phyloP scores from a whole-genome alignment of 495 filamentous ascomycete species.

The Penicillium pancosmium region DNA sequence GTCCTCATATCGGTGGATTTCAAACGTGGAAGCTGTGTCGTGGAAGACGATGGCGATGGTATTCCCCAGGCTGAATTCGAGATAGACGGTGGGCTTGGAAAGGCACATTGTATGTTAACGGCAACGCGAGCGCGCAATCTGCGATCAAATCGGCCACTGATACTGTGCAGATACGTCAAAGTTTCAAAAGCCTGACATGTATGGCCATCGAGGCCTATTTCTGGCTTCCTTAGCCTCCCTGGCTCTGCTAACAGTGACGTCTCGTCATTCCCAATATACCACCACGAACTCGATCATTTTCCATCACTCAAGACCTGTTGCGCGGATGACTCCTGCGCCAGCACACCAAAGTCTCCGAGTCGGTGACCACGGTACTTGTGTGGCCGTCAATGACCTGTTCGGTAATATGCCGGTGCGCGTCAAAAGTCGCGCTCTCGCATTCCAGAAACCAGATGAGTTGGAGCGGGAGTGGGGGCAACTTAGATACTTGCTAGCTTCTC shows the following conservation, averaged over 20 bases:
- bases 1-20: conserved; percentile 77
- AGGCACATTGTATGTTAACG: conserved; percentile 63
- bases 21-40: conserved; percentile 71
- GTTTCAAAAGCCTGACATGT: conserved; percentile 48
- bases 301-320: conserved; percentile 70
- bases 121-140: background rate
- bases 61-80: conserved; percentile 74
- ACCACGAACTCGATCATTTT: conserved; percentile 71
- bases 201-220: conserved; percentile 76
- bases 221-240: conserved; percentile 76
- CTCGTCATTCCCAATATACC: conserved; percentile 64
- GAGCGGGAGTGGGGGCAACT: conserved; percentile 75
- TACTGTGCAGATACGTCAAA: conserved; percentile 74
- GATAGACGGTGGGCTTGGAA: conserved; percentile 71
- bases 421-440: conserved; percentile 65
- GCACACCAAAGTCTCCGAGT: conserved; percentile 58
- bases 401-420: conserved; percentile 97
- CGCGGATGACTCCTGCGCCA: conserved; percentile 67
- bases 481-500: conserved; percentile 56
- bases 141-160: conserved; percentile 20
- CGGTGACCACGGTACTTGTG: conserved; percentile 72
- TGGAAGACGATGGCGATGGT: conserved; percentile 88
- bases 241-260: conserved; percentile 78
- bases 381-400: conserved; percentile 84
- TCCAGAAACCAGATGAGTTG: conserved; percentile 53